Evolutionary conservation across 2,329 filamentous ascomycete genomes (phyloP).

Genomic region (Cryphonectria carpinicola): DNA sequence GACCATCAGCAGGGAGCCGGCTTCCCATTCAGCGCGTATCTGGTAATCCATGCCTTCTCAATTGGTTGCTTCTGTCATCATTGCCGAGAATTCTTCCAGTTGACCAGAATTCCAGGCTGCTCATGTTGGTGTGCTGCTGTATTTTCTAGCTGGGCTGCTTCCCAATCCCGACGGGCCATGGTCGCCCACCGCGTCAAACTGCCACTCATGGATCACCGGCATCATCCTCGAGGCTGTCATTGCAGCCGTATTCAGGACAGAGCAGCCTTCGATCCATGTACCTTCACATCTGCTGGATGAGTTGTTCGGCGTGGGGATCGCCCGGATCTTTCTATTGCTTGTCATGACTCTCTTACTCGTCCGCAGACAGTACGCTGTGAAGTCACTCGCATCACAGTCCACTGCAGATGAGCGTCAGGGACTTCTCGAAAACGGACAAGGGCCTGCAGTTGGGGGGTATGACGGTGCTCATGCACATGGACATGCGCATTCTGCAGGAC

Average conservation of each 20-base stretch:
- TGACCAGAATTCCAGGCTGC: conserved; percentile 38
- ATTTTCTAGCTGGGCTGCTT: conserved; percentile 46
- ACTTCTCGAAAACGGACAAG: conserved; percentile 45
- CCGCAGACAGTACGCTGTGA: conserved; percentile 39
- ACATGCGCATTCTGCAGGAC: conserved; percentile 32
- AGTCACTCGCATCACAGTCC: conserved; percentile 35
- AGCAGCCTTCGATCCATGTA: conserved; percentile 37
- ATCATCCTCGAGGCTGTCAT: conserved; percentile 43
- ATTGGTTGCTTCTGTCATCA: conserved; percentile 27
- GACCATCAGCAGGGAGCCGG: conserved; percentile 32
- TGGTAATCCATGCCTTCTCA: conserved; percentile 32
- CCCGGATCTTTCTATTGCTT: conserved; percentile 39
- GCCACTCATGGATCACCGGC: conserved; percentile 43
- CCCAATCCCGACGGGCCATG: conserved; percentile 50
- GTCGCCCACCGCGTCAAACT: conserved; percentile 43
- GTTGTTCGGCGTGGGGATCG: conserved; percentile 39
- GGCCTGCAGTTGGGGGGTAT: conserved; percentile 30
- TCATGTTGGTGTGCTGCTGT: conserved; percentile 46
- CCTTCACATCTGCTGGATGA: conserved; percentile 37
- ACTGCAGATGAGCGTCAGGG: conserved; percentile 42
- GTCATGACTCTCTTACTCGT: conserved; percentile 41
- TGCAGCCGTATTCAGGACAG: conserved; percentile 39
- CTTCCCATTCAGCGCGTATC: conserved; percentile 47
- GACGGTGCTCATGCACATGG: conserved; percentile 10
- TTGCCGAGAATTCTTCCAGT: not conserved